phyloP scores from a whole-genome alignment of 768 basidiomycete genomes.

The Epithele typhae region DNA sequence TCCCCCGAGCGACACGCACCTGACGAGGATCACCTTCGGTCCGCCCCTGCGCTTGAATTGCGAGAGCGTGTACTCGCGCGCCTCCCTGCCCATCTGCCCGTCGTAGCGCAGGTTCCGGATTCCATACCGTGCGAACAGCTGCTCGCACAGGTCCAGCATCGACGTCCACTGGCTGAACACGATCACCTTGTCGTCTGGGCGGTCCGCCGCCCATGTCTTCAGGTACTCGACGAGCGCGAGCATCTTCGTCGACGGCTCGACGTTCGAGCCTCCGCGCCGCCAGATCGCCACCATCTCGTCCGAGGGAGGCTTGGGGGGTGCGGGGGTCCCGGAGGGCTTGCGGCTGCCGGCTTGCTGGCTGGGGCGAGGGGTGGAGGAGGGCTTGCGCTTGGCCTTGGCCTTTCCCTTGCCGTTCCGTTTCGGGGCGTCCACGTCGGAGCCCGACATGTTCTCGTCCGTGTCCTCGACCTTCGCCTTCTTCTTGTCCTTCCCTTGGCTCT shows the following conservation, averaged over 20 bases:
- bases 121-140: slow-evolving; percentile 53
- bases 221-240: slow-evolving; percentile 48
- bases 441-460: not conserved
- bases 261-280: slow-evolving; percentile 54
- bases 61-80: slow-evolving; percentile 46
- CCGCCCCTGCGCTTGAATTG: slow-evolving; percentile 53
- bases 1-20: slow-evolving; percentile 33
- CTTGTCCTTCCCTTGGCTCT: slow-evolving; percentile 5
- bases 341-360: slow-evolving; percentile 3
- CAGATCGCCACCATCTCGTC: slow-evolving; percentile 45
- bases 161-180: slow-evolving; percentile 75
- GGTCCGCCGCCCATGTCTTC: slow-evolving; percentile 50
- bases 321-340: slow-evolving; percentile 25
- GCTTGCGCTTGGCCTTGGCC: slow-evolving; percentile 12
- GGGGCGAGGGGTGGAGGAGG: no score
- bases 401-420: slow-evolving; percentile 23
- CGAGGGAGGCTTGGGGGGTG: no score
- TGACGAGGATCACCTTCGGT: slow-evolving; percentile 63
- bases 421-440: not conserved
- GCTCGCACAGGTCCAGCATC: slow-evolving; percentile 64
- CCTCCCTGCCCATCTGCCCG: slow-evolving; percentile 56
- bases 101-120: slow-evolving; percentile 60
- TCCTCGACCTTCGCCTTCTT: not conserved
- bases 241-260: slow-evolving; percentile 73
- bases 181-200: slow-evolving; percentile 73